Conservation (phyloP, 768 basidiomycete genomes). For the Lactifluus echinatus region DNA sequence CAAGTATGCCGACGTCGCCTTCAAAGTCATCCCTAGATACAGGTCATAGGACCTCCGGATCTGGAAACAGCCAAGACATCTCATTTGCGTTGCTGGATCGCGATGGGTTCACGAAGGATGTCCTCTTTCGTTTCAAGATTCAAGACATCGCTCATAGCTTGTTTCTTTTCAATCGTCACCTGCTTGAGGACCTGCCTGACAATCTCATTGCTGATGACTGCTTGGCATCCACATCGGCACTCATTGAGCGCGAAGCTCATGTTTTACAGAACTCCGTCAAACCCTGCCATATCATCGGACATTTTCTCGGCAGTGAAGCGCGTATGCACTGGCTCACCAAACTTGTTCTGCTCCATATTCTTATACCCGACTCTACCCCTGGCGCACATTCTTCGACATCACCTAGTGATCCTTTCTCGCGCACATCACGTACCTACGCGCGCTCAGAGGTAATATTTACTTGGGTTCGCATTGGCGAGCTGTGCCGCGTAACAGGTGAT, state of each 20-base stretch:
- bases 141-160: conserved; percentile 56
- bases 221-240: conserved; percentile 4
- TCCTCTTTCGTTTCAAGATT: conserved; percentile 56
- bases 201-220: conserved; percentile 40
- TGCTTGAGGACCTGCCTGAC: conserved; percentile 40
- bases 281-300: conserved; percentile 14
- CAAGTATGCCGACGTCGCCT: neutral
- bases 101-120: conserved; percentile 61
- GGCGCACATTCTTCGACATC: conserved; percentile 26
- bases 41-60: conserved; percentile 18
- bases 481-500: conserved; percentile 64
- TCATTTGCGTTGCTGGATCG: conserved; percentile 48
- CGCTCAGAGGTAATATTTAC: conserved; percentile 63
- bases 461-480: conserved; percentile 68
- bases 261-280: neutral
- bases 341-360: conserved; percentile 58
- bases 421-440: conserved; percentile 53
- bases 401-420: conserved; percentile 23
- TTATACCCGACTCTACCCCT: conserved; percentile 48
- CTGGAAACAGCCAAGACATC: conserved; percentile 17
- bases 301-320: conserved; percentile 60
- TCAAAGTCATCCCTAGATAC: conserved; percentile 20
- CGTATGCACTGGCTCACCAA: conserved; percentile 78
- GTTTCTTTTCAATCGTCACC: conserved; percentile 47
- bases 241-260: conserved; percentile 4